Conservation (phyloP, 345 rosid genomes). For the Erodium maritimum region DNA sequence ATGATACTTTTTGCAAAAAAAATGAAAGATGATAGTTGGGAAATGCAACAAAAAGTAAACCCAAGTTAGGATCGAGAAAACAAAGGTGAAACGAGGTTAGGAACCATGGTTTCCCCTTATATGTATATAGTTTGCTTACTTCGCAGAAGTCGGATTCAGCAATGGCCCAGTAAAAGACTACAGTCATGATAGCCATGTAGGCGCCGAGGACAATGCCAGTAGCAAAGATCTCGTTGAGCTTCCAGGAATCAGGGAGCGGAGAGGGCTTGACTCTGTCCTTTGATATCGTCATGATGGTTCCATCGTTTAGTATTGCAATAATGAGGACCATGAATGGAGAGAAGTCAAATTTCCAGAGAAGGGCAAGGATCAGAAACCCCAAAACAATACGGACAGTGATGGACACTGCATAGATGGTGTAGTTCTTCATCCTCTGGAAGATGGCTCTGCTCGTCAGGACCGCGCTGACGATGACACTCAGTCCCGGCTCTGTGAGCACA, state of each 20-base stretch:
- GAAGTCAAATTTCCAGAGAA: slow-evolving; percentile 54
- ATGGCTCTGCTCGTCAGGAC: no score
- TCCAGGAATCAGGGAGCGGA: slow-evolving; percentile 50
- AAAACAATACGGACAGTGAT: slow-evolving; percentile 57
- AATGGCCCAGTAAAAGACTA: slow-evolving; percentile 35
- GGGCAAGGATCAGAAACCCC: slow-evolving; percentile 46
- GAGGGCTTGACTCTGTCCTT: slow-evolving; percentile 54
- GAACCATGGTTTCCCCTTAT: no score
- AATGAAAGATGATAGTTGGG: no score
- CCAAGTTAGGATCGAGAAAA: no score
- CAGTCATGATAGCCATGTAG: slow-evolving; percentile 49
- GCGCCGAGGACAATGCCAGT: slow-evolving; percentile 45
- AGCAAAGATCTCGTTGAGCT: slow-evolving; percentile 46
- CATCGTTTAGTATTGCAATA: slow-evolving; percentile 55
- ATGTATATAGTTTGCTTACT: no score
- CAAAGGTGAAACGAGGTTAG: no score
- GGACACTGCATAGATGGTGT: slow-evolving; percentile 58
- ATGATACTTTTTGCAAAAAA: no score
- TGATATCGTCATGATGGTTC: slow-evolving; percentile 60
- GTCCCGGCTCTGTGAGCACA: no score
- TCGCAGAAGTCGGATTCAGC: no score
- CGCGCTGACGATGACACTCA: no score
- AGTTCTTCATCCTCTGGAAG: slow-evolving; percentile 46
- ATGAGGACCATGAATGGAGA: slow-evolving; percentile 70
- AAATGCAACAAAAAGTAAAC: no score